A percentile compares a stretch with the other conserved stretches of the same genome.
Conservation (phyloP, 306 rosid genomes). For the Glycine soja region DNA sequence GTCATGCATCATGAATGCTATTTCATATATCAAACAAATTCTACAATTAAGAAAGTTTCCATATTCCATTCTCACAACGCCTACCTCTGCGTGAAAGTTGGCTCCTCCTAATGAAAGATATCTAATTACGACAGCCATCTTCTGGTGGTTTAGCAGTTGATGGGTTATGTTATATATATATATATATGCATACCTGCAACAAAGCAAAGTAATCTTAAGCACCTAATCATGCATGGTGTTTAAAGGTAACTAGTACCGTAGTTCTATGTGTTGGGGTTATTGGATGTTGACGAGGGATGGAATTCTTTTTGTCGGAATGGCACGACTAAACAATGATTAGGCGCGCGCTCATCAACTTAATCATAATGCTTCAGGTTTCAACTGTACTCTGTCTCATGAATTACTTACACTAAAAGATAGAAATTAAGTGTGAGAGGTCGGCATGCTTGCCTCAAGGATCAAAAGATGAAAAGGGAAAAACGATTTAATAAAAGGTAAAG, state of each 20-base stretch:
- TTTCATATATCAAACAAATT: not conserved
- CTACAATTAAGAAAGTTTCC: not conserved
- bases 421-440: not conserved
- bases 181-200: conserved; percentile 24
- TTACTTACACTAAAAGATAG: conserved; percentile 37
- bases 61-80: conserved; percentile 2
- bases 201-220: conserved; percentile 7
- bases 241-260: not conserved
- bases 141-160: not conserved
- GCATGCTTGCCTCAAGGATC: conserved; percentile 38
- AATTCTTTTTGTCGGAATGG: conserved; percentile 61
- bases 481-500: too few species aligned
- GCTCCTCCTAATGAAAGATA: conserved; percentile 25
- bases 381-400: conserved; percentile 36
- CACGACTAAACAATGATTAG: conserved; percentile 73
- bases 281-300: conserved; percentile 36
- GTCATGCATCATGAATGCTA: not conserved
- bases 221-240: conserved; percentile 24
- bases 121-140: not conserved
- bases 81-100: conserved; percentile 28
- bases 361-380: conserved; percentile 44
- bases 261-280: conserved; percentile 21
- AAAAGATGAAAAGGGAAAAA: too few species aligned
- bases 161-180: too few species aligned
- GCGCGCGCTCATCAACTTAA: conserved; percentile 69